Evolutionary conservation across 2,329 filamentous ascomycete genomes (phyloP), one percentile per base, ranked within the genome.

Genomic region (Hysterium pulicare): DNA sequence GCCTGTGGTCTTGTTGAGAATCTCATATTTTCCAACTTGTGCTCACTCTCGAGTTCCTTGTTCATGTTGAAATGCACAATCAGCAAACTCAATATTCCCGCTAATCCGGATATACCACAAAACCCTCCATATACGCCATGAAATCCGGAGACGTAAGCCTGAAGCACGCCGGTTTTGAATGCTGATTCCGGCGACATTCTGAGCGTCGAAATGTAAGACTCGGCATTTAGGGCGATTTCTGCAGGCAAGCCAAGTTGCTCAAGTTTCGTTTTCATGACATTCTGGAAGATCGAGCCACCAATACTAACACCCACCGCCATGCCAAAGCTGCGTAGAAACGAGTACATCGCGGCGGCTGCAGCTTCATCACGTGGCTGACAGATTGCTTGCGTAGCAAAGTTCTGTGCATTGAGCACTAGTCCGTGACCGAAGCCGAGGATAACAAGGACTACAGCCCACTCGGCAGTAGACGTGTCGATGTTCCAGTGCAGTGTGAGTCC

Each of bases 241-340:
- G 44, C 42, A 2, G 52, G 46, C 13, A 64, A 47, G 6, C 51
- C 47, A 17, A 47, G 40, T 4, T 45, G 40, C 3, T 41, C 38
- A 10, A 70, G 53, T 37, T 57, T 58, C 33, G 40, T 40, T 10
- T 53, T 55, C 50, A 73, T 64, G 3, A 64, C 51, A 38, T 70
- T 73, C 41, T 73, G 58, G 37, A 75, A 68, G 6, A 73, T 48
- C 1, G 66, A 58, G 8, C 32, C 19, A 8, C 32, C 38, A 11
- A 44, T 24, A 9, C 69, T 68, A 4, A 75, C 61, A 8, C 72
- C 72, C 19, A 71, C 45, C 9, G 66, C 65, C 71, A 72, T 71
- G 2, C 73, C 72, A 42, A 73, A 60, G 5, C 62, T 67, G 17
- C 61, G 62, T 10, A 66, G 55, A 47, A 68, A 66, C 1, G 54